phyloP scores from a whole-genome alignment of 1,139 yeast genomes.

The Taphrina populina region DNA sequence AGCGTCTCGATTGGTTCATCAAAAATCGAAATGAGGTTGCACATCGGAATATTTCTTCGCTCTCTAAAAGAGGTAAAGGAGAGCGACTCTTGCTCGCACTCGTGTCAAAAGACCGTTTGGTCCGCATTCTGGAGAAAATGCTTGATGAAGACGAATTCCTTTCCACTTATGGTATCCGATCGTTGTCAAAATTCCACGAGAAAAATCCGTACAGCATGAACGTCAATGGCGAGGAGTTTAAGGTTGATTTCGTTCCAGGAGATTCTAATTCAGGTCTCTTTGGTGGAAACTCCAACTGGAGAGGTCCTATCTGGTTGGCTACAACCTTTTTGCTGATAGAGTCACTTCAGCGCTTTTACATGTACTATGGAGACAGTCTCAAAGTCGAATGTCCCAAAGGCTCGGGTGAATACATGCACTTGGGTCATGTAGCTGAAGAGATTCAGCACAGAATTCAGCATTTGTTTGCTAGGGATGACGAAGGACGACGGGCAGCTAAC shows the following conservation, averaged over 20 bases:
- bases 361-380: conserved; percentile 84
- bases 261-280: conserved; percentile 93
- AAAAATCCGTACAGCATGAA: conserved; percentile 83
- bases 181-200: conserved; percentile 83
- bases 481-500: conserved; percentile 75
- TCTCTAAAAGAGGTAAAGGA: conserved; percentile 81
- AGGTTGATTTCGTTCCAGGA: conserved; percentile 81
- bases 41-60: conserved; percentile 85
- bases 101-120: conserved; percentile 76
- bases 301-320: conserved; percentile 99
- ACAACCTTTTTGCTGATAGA: conserved; percentile 85
- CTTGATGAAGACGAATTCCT: conserved; percentile 86
- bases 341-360: conserved; percentile 81
- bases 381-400: conserved; percentile 91
- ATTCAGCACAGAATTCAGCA: conserved; percentile 83
- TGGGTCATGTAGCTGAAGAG: conserved; percentile 92
- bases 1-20: conserved; percentile 82
- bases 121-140: conserved; percentile 75
- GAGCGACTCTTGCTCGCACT: conserved; percentile 78
- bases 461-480: conserved; percentile 70
- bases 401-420: conserved; percentile 73
- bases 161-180: conserved; percentile 84
- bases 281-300: conserved; percentile 97
- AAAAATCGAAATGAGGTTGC: conserved; percentile 70
- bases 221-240: conserved; percentile 73